Percentiles rank a stretch among this genome's conserved stretches.
Evolutionary conservation across 2,329 filamentous ascomycete genomes (phyloP).

Genomic region (Xylaria arbuscula): DNA sequence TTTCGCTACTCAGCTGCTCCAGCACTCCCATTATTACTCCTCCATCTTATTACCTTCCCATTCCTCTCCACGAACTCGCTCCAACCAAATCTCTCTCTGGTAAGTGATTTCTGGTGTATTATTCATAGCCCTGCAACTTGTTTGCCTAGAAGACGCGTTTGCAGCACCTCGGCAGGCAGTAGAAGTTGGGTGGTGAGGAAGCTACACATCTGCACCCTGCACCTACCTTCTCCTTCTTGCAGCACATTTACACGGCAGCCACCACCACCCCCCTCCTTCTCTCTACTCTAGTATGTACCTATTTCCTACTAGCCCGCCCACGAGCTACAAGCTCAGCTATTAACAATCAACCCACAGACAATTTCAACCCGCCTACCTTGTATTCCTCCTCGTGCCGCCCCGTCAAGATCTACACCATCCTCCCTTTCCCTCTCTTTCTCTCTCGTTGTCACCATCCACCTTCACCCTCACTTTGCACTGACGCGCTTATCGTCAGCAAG

Average conservation of each 20-base stretch:
- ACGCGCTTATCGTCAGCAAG: constrained; percentile 7
- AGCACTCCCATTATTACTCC: neutral
- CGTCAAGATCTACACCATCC: constrained; percentile 10
- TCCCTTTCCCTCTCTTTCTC: constrained; percentile 1
- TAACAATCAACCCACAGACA: neutral
- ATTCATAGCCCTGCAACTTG: neutral
- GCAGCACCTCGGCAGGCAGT: neutral
- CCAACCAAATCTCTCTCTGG: neutral
- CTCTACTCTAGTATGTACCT: constrained; percentile 1
- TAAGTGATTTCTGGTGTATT: neutral
- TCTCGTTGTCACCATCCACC: neutral
- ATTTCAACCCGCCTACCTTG: neutral
- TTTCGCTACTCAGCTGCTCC: neutral
- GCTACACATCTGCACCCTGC: neutral
- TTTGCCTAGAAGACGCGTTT: neutral
- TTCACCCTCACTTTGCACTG: constrained; percentile 5
- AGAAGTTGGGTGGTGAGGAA: neutral
- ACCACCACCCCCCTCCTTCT: neutral
- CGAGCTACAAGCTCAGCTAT: neutral
- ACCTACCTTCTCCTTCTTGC: constrained; percentile 13
- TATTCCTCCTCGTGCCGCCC: neutral
- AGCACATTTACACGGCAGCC: neutral
- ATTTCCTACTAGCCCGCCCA: neutral
- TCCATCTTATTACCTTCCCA: neutral
- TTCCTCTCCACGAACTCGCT: neutral